These are phyloP conservation scores for Lactarius sp. DNA, from an alignment of 768 basidiomycete species.

Conservation along the genomic window DNA sequence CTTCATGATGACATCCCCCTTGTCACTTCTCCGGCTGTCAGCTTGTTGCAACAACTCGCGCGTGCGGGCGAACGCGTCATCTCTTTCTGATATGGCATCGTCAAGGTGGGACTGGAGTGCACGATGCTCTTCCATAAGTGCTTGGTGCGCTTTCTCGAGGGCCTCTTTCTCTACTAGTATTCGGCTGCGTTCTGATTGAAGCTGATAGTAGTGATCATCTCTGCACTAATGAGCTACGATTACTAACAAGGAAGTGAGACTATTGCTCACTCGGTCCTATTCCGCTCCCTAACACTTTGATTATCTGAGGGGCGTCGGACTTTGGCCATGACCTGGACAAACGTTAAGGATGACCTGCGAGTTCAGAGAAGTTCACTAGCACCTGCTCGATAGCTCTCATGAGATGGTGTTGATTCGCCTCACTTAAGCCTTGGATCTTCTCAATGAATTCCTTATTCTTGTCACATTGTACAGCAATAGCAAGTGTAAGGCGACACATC, in stretches of 20 bases:
- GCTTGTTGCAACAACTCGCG: slow-evolving; percentile 54
- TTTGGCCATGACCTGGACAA: slow-evolving; percentile 66
- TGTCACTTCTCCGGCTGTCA: slow-evolving; percentile 58
- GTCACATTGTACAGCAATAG: slow-evolving; percentile 85
- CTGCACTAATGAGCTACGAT: slow-evolving; percentile 35
- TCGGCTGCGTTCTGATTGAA: slow-evolving; percentile 75
- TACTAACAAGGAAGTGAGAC: background rate
- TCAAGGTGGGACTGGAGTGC: slow-evolving; percentile 71
- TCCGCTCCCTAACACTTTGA: slow-evolving; percentile 48
- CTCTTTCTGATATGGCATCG: slow-evolving; percentile 71
- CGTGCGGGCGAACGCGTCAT: slow-evolving; percentile 64
- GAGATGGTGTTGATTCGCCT: slow-evolving; percentile 79
- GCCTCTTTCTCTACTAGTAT: slow-evolving; percentile 83
- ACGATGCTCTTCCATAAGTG: slow-evolving; percentile 70
- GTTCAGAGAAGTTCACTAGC: slow-evolving; percentile 1
- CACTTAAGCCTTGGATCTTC: slow-evolving; percentile 79
- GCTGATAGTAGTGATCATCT: slow-evolving; percentile 84
- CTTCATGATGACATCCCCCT: slow-evolving; percentile 70
- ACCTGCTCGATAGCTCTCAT: slow-evolving; percentile 96
- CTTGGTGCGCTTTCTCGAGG: slow-evolving; percentile 74
- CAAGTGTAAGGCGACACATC: slow-evolving; percentile 78
- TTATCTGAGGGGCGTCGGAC: slow-evolving; percentile 48
- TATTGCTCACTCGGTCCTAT: slow-evolving; percentile 73
- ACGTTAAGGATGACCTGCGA: slow-evolving; percentile 2
- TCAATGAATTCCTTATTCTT: slow-evolving; percentile 85